Evolutionary conservation across 179 eudicot species (phyloP).

Genomic region (Vitellaria paradoxa): DNA sequence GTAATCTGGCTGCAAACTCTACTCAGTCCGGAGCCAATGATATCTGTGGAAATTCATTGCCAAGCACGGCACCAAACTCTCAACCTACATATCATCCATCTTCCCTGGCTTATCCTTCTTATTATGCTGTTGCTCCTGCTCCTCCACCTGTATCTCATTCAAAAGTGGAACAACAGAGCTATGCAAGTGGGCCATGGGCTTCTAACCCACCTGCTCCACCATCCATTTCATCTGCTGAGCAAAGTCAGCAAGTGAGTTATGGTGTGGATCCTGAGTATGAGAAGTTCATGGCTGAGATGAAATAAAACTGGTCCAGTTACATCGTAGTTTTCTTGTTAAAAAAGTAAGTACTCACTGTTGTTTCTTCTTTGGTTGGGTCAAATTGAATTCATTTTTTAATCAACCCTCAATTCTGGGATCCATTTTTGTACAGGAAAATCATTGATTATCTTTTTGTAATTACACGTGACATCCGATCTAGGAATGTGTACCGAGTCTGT

Average conservation of each 20-base stretch:
- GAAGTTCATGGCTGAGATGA: slow-evolving; percentile 88
- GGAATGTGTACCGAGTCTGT: not conserved
- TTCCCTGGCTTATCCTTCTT: slow-evolving; percentile 48
- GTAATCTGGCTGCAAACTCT: slow-evolving; percentile 33
- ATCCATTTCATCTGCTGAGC: slow-evolving; percentile 36
- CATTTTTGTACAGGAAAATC: not conserved
- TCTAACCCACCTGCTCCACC: slow-evolving; percentile 44
- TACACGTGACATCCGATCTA: not conserved
- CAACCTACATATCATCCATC: slow-evolving; percentile 47
- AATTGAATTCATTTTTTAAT: not conserved
- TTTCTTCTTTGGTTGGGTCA: not conserved
- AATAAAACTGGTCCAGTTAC: slow-evolving; percentile 24
- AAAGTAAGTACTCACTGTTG: slow-evolving; percentile 29
- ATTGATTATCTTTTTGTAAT: not conserved
- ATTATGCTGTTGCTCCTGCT: slow-evolving; percentile 55
- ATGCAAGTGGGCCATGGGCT: slow-evolving; percentile 65
- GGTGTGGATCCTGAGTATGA: slow-evolving; percentile 71
- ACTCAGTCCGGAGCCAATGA: slow-evolving; percentile 35
- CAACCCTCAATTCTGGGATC: not conserved
- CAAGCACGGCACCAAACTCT: slow-evolving; percentile 39
- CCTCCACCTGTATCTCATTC: slow-evolving; percentile 36
- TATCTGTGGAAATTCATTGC: slow-evolving; percentile 35
- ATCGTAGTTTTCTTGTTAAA: slow-evolving; percentile 6
- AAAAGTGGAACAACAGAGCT: slow-evolving; percentile 25
- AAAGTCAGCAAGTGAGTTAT: slow-evolving; percentile 41